Percentiles rank a stretch among this genome's conserved stretches.
phyloP scores from a whole-genome alignment of 202 grass and related monocot species.

The Panicum hallii region DNA sequence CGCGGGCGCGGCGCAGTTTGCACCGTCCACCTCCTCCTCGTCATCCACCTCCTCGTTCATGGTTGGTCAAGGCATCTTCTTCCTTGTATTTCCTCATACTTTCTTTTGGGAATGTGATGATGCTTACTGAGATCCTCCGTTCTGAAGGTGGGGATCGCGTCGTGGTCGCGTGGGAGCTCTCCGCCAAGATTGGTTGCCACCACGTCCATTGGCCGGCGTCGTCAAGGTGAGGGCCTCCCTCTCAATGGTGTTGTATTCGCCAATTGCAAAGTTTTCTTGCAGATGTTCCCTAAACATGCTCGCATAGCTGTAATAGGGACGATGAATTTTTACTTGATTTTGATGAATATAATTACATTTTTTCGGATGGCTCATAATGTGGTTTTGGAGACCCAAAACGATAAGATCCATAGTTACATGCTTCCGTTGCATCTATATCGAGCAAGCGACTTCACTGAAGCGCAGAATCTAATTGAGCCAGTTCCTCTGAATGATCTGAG shows the following conservation, averaged over 20 bases:
- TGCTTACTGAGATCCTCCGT: background rate
- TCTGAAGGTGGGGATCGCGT: conserved; percentile 11
- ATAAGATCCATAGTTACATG: background rate
- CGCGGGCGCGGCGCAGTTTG: background rate
- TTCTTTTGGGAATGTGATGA: background rate
- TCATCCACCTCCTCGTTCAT: conserved; percentile 46
- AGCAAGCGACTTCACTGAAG: background rate
- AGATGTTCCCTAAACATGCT: background rate
- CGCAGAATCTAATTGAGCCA: background rate
- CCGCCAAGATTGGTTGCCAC: conserved; percentile 27
- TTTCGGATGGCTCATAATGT: background rate
- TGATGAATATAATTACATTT: background rate
- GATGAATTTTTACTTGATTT: background rate
- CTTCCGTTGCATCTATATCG: background rate
- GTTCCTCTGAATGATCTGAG: background rate
- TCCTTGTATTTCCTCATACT: background rate
- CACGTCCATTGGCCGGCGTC: background rate
- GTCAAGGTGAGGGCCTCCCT: conserved; percentile 35
- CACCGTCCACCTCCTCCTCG: conserved; percentile 31
- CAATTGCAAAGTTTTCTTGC: background rate
- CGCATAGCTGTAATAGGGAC: background rate
- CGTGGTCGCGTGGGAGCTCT: conserved; percentile 34
- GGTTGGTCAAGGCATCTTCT: conserved; percentile 31
- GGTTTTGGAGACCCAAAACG: background rate
- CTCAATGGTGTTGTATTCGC: background rate